Base-by-base conservation (phyloP, 2,329 filamentous ascomycete species). In the Exophiala calicioides region DNA sequence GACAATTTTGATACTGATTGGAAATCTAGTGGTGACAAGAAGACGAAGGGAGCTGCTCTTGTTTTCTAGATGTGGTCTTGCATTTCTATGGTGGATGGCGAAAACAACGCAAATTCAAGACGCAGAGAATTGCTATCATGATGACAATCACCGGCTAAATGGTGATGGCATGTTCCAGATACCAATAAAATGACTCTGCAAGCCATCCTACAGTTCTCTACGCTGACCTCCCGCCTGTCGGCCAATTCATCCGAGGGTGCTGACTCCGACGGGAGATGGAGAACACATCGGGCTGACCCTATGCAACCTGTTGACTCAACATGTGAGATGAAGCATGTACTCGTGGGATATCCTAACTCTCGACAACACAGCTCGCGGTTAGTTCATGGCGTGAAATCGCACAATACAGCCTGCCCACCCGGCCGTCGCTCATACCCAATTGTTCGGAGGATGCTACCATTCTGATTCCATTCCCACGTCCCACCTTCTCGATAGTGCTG, bases 11-110 rank as follows among this genome's bases (percentile, higher is more conserved):
- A 29, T 23, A 42, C 45, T 55, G 31, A 54, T 44, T 29, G n/a
- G 24, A 24, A 30, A 32, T 43, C 16, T 47, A 95, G 93, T 85
- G 93, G 93, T 84, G 93, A 98, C 86, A 98, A 98, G 90, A 98
- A 98, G 89, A 98, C 93, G 68, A 98, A 98, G 90, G 93, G 93
- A 86, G 93, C 93, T 68, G 93, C 93, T 77, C 85, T 98, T 71
- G 93, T 98, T 69, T 98, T 98, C 84, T 98, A 95, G 85, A 78
- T 81, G 76, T 40, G 39, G 30, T 35, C 19, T 46, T 53, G 36
- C 50, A 39, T 32, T 46, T 33, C 20, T 44, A n/a, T 21, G 19
- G 29, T 32, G 34, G 30, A 26, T 42, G 36, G 46, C 32, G 45
- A 32, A 34, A 7, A 42, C 27, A 49, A 15, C 34, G 26, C 39